Evolutionary conservation across 1,284 basidiomycete genomes (phyloP).

Genomic region (Xerocomus amazonicus): DNA sequence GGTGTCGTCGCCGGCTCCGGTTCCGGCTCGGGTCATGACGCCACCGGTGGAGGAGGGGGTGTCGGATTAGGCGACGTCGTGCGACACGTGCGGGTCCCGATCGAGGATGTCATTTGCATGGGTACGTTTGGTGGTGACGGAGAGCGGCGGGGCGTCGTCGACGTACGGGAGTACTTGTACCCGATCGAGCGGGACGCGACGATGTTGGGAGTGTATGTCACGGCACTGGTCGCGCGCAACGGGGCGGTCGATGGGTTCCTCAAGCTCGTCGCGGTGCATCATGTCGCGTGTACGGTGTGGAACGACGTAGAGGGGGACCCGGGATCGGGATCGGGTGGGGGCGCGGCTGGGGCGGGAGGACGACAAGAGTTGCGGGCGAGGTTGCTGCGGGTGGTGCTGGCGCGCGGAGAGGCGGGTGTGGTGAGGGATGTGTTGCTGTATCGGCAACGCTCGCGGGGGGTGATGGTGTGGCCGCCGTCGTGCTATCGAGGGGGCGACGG

Average conservation of each 20-base stretch:
- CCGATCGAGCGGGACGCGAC: constrained; percentile 69
- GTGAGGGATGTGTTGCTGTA: constrained; percentile 57
- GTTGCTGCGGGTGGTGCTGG: constrained; percentile 50
- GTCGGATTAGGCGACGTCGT: constrained; percentile 38
- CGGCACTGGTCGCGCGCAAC: constrained; percentile 39
- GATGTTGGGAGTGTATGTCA: constrained; percentile 61
- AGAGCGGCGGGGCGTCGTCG: constrained; percentile 7
- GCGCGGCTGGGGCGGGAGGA: neutral
- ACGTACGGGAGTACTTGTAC: constrained; percentile 62
- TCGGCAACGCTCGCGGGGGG: constrained; percentile 34
- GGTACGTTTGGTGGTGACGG: neutral
- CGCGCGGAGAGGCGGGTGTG: constrained; percentile 45
- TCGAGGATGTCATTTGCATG: constrained; percentile 33
- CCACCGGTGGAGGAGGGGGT: neutral
- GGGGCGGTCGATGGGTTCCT: constrained; percentile 53
- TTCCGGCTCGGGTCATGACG: no score
- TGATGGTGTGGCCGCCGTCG: constrained; percentile 36
- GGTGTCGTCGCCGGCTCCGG: constrained; percentile 44
- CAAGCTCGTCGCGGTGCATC: constrained; percentile 72
- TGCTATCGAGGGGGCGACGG: constrained; percentile 38
- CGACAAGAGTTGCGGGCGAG: constrained; percentile 33
- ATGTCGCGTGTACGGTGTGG: constrained; percentile 78
- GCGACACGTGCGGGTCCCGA: constrained; percentile 51
- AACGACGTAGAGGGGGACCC: no score
- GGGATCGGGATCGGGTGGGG: no score